Base-by-base conservation (phyloP, 352 stramenopile species). In the Phytophthora palmivora region DNA sequence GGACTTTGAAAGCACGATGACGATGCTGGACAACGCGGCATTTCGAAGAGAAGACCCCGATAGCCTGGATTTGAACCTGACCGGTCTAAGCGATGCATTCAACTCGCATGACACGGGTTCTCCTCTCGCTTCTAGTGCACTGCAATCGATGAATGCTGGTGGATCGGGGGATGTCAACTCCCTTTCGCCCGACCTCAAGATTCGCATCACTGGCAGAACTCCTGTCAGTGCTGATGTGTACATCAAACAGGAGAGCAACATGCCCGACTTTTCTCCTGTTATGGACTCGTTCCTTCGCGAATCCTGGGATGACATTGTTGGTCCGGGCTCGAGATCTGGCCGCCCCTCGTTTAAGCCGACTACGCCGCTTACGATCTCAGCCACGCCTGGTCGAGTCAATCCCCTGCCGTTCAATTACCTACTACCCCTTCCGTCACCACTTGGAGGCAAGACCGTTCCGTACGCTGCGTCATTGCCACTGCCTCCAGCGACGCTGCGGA, bases 1-100 rank as follows among this genome's bases (percentile, higher is more conserved):
- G 24, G 82, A 88, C 43, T 82, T 88, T 39, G 79, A 87, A 63
- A 85, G 70, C 64, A 85, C 79, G 19, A 84, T 88, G 76, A 76
- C 83, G 72, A 67, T 91, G 75, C 66, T 91, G 9, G 77, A 87
- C 33, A 67, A 72, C 57, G 22, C 49, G 1, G 43, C 38, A 16
- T 68, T 74, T 21, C 67, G 58, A 37, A 63, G 76, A 24, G 72
- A 77, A 45, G 72, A 72, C 16, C 34, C 66, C 2, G 74, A 87
- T n/a, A 73, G 49, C 14, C 38, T 87, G 21, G 78, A 87, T 16
- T 67, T 86, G 34, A 78, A 59, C 30, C 47, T 86, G 48, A 65
- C 67, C 38, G 75, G 58, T 19, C 54, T 90, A 18, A 73, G 69
- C 4, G 78, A 87, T 32, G 62, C 76, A 8, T 88, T 90, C 57